These are phyloP conservation scores for Theileria annulata DNA, from an alignment of 169 alveolate genomes.

Conservation along the genomic window DNA sequence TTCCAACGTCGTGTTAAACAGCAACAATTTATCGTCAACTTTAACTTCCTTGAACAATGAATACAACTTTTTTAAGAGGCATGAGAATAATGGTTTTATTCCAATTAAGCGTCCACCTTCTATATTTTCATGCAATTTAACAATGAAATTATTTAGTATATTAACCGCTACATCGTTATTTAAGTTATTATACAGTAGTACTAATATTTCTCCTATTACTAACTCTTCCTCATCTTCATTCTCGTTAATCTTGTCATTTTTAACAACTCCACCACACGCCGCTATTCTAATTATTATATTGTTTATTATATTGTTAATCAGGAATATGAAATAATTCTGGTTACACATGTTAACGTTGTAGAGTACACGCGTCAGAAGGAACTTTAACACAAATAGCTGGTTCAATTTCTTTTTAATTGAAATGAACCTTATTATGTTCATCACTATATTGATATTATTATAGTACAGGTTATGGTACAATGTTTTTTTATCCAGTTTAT, in stretches of 20 bases:
- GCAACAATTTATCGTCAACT: neutral
- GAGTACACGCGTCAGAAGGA: neutral
- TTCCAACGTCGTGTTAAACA: neutral
- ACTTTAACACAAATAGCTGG: neutral
- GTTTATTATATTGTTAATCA: neutral
- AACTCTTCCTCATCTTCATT: neutral
- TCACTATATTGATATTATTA: neutral
- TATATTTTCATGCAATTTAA: neutral
- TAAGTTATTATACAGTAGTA: neutral
- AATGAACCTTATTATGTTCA: neutral
- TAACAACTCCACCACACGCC: neutral
- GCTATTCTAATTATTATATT: neutral
- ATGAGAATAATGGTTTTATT: neutral
- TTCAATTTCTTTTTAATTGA: neutral
- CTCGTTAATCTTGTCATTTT: no score
- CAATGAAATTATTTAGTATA: neutral
- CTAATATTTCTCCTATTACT: neutral
- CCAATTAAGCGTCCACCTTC: neutral
- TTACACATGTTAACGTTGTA: neutral
- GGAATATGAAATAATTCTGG: neutral
- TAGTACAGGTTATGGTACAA: neutral
- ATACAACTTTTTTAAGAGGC: neutral
- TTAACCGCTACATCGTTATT: neutral
- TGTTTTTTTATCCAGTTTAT: neutral
- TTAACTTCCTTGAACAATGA: neutral